Base-by-base conservation (phyloP, 176 grass and related monocot species). In the Luzula sylvatica region DNA sequence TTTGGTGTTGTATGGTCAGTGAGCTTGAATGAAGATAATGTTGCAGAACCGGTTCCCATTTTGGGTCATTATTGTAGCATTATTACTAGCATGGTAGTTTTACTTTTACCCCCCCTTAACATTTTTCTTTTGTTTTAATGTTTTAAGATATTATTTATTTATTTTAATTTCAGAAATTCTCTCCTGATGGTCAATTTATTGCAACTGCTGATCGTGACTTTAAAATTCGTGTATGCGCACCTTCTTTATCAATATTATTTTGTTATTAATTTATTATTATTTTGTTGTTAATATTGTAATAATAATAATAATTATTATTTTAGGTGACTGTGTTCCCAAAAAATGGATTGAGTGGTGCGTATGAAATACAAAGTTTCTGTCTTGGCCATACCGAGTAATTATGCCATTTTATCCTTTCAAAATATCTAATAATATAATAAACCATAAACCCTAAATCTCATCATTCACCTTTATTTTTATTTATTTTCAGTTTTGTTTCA, bases 331-430 rank as follows among this genome's bases (percentile, higher is more conserved):
- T 59, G 17, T 90, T 87, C 53, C 78, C 85, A 65, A 86, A 75
- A 66, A 55, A 68, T 59, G 68, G 78, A 38, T 27, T 69, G 23
- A 98, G 71, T 48, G 92, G 81, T 9, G 75, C 72, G 28, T 65
- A 82, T 11, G 75, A 98, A 77, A 98, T 98, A 62, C 92, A 98
- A 58, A 90, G 78, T 44, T 98, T 98, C 77, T 98, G 81, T 78
- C 92, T 98, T 72, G 92, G 92, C 41, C 92, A 98, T 77, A 90
- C 78, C 65, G 78, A 98, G 92, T 90, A 72, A 22, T 75, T 48
- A 11, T 65, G 68, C 4, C 27, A 77, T 65, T 73, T 28, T n/a
- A 32, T 49, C 69, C 20, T 23, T 30, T 20, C 8, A 4, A 42
- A 42, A 14, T 45, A 59, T 51, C 8, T 26, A 25, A 49, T 44